Conservation (phyloP, 306 rosid genomes). For the Gastrolobium villosum region DNA sequence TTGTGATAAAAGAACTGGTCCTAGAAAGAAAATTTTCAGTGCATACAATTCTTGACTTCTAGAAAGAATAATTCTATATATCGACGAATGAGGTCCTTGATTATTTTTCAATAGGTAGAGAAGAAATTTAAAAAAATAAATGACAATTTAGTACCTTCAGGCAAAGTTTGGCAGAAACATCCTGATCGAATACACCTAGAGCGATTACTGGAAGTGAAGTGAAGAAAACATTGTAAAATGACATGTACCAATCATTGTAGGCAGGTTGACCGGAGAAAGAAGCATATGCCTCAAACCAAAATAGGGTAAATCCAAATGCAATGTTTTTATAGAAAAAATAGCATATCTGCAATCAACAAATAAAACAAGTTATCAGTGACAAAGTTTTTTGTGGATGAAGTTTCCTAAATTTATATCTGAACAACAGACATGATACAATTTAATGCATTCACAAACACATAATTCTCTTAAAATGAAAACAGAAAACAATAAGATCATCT, state of each 20-base stretch:
- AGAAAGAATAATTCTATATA: background rate
- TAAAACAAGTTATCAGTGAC: constrained; percentile 16
- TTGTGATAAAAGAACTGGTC: background rate
- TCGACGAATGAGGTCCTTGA: background rate
- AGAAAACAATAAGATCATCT: constrained; percentile 10
- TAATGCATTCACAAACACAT: constrained; percentile 19
- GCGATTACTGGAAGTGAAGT: constrained; percentile 93
- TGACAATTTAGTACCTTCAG: constrained; percentile 65
- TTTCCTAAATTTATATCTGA: constrained; percentile 23
- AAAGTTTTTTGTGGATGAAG: background rate
- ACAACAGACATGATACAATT: constrained; percentile 2
- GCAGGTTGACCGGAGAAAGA: constrained; percentile 89
- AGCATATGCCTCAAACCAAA: constrained; percentile 91
- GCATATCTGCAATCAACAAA: constrained; percentile 79
- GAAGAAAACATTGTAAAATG: constrained; percentile 93
- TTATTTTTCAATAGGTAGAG: background rate
- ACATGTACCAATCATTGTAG: constrained; percentile 94
- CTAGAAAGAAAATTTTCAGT: background rate
- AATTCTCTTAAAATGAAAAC: constrained; percentile 37
- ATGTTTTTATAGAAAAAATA: constrained; percentile 96
- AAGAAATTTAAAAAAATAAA: constrained; percentile 33
- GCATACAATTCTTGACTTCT: background rate
- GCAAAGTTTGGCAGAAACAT: constrained; percentile 85
- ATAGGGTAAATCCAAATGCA: constrained; percentile 85
- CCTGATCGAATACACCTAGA: constrained; percentile 93